These are phyloP conservation scores for Musa acuminata DNA, from an alignment of 176 grass and related monocot genomes.

Conservation along the genomic window DNA sequence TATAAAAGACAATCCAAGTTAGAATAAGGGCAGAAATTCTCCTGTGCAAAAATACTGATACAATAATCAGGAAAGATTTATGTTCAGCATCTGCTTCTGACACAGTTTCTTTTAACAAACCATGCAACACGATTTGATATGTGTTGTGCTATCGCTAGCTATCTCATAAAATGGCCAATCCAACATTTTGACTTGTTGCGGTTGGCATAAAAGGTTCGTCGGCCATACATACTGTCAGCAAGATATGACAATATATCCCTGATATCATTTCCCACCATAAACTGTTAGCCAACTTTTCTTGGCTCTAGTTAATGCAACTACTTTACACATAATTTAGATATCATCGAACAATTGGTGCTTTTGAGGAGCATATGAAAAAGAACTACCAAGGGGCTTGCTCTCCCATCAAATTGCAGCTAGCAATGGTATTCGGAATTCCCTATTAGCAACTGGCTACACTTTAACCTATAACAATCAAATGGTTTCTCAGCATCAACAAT, in stretches of 20 bases:
- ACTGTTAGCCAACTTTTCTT: neutral
- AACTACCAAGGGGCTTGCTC: no score
- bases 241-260: neutral
- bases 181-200: neutral
- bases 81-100: no score
- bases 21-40: no score
- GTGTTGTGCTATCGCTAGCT: neutral
- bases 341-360: neutral
- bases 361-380: neutral
- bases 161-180: neutral
- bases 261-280: neutral
- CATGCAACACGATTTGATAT: neutral
- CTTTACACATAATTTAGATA: neutral
- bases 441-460: neutral
- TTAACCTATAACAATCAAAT: neutral
- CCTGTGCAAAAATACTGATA: no score
- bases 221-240: neutral
- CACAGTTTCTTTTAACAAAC: neutral
- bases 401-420: neutral
- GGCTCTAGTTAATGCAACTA: neutral
- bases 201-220: neutral
- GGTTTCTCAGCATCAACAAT: neutral
- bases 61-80: no score
- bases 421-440: neutral
- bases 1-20: no score